A percentile compares a stretch with the other conserved stretches of the same genome.
phyloP scores from a whole-genome alignment of 2,329 filamentous ascomycete genomes.

The Fusarium miscanthi region DNA sequence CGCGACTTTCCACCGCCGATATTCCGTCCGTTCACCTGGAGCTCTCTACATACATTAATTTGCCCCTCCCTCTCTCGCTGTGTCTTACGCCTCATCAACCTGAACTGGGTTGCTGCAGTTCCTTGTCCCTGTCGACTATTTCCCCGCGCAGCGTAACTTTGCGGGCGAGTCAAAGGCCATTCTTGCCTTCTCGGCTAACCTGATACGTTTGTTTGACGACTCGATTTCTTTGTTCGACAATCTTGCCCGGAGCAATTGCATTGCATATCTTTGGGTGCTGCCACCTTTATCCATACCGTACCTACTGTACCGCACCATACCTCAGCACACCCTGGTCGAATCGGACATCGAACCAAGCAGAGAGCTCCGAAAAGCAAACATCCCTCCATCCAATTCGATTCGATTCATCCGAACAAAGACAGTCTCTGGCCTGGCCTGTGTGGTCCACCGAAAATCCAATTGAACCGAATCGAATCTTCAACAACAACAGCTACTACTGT shows the following conservation, averaged over 20 bases:
- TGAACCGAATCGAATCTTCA: conserved; percentile 28
- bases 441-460: conserved; percentile 17
- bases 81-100: conserved; percentile 8
- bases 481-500: conserved; percentile 17
- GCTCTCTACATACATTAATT: conserved; percentile 15
- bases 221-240: conserved; percentile 18
- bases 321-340: conserved; percentile 19
- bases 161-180: neutral
- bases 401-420: conserved; percentile 27
- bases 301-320: neutral
- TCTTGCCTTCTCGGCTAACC: conserved; percentile 3
- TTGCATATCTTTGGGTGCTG: conserved; percentile 27
- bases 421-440: conserved; percentile 9
- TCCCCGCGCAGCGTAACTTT: conserved; percentile 15
- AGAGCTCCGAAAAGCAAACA: conserved; percentile 31
- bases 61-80: conserved; percentile 19
- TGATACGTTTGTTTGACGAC: conserved; percentile 10
- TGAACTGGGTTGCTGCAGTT: neutral
- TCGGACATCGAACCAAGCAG: conserved; percentile 27
- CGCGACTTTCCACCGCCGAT: conserved; percentile 27
- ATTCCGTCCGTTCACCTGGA: neutral
- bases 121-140: neutral
- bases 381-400: neutral
- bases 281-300: neutral
- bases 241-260: conserved; percentile 37